Evolutionary conservation across 2,329 filamentous ascomycete species (phyloP).

Genomic region (Dendryphion nanum): DNA sequence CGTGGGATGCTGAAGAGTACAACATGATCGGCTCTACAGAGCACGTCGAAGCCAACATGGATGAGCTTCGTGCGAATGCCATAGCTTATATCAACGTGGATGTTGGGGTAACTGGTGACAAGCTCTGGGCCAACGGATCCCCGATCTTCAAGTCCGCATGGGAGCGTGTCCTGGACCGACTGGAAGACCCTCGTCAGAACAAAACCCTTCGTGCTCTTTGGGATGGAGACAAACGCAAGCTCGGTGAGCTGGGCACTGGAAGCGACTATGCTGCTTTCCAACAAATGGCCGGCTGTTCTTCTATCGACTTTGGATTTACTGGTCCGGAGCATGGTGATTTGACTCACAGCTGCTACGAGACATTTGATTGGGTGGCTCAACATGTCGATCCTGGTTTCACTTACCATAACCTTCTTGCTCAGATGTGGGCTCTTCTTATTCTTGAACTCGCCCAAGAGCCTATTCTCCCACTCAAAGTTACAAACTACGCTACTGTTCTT

Average conservation of each 20-base stretch:
- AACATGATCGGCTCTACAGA: constrained; percentile 94
- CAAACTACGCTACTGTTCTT: constrained; percentile 67
- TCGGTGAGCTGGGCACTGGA: constrained; percentile 69
- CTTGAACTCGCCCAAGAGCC: constrained; percentile 81
- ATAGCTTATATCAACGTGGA: constrained; percentile 92
- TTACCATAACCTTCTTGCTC: constrained; percentile 76
- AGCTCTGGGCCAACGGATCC: constrained; percentile 76
- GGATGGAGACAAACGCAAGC: constrained; percentile 58
- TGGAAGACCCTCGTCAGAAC: constrained; percentile 70
- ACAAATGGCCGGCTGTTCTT: constrained; percentile 83
- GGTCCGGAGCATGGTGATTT: constrained; percentile 61
- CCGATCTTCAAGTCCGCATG: constrained; percentile 76
- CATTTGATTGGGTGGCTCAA: constrained; percentile 77
- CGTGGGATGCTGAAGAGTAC: constrained; percentile 93
- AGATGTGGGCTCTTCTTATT: constrained; percentile 78
- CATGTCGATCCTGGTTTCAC: constrained; percentile 79
- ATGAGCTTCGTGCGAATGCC: constrained; percentile 68
- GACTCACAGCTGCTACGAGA: constrained; percentile 84
- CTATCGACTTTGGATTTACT: constrained; percentile 78
- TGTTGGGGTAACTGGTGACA: constrained; percentile 70
- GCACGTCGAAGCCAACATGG: constrained; percentile 82
- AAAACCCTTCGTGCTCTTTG: constrained; percentile 72
- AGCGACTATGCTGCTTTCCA: constrained; percentile 91
- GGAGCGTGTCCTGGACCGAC: constrained; percentile 69
- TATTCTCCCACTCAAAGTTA: constrained; percentile 78